A percentile compares a stretch with the other conserved stretches of the same genome.
Evolutionary conservation across 2,329 filamentous ascomycete species (phyloP).

Genomic region (Alternaria solani): DNA sequence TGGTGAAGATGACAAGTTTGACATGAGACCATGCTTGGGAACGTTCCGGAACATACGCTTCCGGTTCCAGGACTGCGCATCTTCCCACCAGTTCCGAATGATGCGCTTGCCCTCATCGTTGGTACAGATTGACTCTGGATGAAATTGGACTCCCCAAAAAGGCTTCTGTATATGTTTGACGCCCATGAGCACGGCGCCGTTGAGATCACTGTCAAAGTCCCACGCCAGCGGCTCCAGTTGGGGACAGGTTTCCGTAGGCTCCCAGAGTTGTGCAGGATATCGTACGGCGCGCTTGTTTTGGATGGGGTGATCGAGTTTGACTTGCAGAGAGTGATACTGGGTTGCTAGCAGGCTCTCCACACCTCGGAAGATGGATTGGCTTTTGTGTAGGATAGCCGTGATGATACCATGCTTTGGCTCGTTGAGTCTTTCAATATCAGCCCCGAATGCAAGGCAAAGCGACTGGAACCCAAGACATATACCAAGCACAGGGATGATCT

Average conservation of each 20-base stretch:
- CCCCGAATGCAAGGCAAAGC: constrained; percentile 73
- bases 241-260: constrained; percentile 46
- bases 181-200: constrained; percentile 76
- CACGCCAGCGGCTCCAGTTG: constrained; percentile 58
- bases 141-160: constrained; percentile 89
- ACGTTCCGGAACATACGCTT: constrained; percentile 26
- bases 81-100: constrained; percentile 77
- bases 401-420: constrained; percentile 85
- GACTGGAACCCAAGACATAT: constrained; percentile 92
- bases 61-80: constrained; percentile 65
- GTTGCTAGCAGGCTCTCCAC: constrained; percentile 72
- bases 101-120: constrained; percentile 70
- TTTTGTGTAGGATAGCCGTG: constrained; percentile 68
- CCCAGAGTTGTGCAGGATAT: constrained; percentile 55
- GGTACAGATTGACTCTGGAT: constrained; percentile 89
- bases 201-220: constrained; percentile 55
- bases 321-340: constrained; percentile 74
- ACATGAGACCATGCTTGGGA: constrained; percentile 14
- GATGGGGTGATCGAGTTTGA: constrained; percentile 50
- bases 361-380: constrained; percentile 70
- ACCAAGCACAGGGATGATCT: constrained; percentile 79
- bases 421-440: constrained; percentile 69
- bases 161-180: constrained; percentile 73
- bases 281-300: constrained; percentile 36
- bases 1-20: constrained; percentile 21